Evolutionary conservation across 2,329 filamentous ascomycete genomes (phyloP).

Genomic region (Westerdykella sp.): DNA sequence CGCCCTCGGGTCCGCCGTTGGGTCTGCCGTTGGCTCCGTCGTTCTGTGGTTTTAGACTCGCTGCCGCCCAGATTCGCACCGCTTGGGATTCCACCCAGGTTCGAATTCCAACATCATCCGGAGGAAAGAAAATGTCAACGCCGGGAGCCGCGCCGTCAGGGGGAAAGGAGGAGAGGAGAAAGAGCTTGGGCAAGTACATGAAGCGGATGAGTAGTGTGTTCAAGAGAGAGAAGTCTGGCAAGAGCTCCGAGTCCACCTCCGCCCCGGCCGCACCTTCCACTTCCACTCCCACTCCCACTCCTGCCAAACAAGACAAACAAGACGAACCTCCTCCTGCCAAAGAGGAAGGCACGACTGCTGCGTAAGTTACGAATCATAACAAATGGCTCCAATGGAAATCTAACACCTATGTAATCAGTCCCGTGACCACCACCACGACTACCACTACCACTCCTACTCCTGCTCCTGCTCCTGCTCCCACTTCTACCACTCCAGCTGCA

Average conservation of each 20-base stretch:
- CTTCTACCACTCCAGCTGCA: not conserved
- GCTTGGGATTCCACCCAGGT: not conserved
- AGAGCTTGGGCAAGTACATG: slow-evolving; percentile 35
- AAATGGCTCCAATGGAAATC: not conserved
- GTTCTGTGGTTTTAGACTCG: not conserved
- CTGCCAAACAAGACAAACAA: no score
- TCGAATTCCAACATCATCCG: not conserved
- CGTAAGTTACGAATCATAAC: slow-evolving; percentile 2
- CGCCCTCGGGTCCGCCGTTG: slow-evolving; percentile 3
- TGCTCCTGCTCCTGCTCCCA: slow-evolving; percentile 2
- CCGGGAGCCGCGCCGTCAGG: slow-evolving; percentile 14
- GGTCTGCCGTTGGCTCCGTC: not conserved
- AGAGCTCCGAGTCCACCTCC: slow-evolving; percentile 1
- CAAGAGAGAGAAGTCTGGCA: slow-evolving; percentile 25
- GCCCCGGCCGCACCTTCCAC: slow-evolving; percentile 9
- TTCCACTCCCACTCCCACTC: not conserved
- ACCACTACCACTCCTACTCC: slow-evolving; percentile 1
- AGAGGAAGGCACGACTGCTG: slow-evolving; percentile 3
- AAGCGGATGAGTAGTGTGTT: slow-evolving; percentile 38
- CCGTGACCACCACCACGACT: not conserved
- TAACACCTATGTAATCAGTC: not conserved
- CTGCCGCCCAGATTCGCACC: not conserved
- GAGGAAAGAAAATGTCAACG: slow-evolving; percentile 21
- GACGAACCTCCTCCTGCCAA: not conserved
- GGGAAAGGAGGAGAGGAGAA: slow-evolving; percentile 23